Conservation (phyloP, 2,329 filamentous ascomycete genomes). For the Pseudogymnoascus sp. region DNA sequence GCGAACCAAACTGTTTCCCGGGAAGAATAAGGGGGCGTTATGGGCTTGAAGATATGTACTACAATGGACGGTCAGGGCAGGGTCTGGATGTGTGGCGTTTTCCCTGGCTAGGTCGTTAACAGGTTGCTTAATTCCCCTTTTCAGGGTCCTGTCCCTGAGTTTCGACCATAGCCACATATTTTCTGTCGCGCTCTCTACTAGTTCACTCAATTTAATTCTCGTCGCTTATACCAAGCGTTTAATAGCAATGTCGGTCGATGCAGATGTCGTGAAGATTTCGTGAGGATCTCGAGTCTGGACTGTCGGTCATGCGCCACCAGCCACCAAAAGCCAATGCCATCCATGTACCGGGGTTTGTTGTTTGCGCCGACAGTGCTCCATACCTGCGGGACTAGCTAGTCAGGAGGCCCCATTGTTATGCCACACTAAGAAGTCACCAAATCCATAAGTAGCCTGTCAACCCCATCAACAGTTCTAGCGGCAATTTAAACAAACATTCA, state of each 20-base stretch:
- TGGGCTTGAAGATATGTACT: not conserved
- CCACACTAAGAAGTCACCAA: not conserved
- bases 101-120: not conserved
- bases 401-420: slow-evolving; percentile 1
- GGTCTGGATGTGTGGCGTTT: not conserved
- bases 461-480: not conserved
- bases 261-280: no score
- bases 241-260: no score
- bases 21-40: not conserved
- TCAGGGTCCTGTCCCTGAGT: not conserved
- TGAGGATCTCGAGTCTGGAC: no score
- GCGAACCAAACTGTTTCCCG: slow-evolving; percentile 10
- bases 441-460: slow-evolving; percentile 10
- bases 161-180: not conserved
- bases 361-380: not conserved
- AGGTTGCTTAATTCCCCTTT: not conserved
- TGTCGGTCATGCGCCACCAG: not conserved
- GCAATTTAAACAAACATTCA: not conserved
- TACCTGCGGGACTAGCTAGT: not conserved
- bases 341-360: not conserved
- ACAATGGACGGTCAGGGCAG: not conserved
- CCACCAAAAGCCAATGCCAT: not conserved
- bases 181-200: not conserved
- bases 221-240: no score
- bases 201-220: not conserved